Base-by-base conservation (phyloP, 208 protist genomes). In the Acanthamoeba pearcei region DNA sequence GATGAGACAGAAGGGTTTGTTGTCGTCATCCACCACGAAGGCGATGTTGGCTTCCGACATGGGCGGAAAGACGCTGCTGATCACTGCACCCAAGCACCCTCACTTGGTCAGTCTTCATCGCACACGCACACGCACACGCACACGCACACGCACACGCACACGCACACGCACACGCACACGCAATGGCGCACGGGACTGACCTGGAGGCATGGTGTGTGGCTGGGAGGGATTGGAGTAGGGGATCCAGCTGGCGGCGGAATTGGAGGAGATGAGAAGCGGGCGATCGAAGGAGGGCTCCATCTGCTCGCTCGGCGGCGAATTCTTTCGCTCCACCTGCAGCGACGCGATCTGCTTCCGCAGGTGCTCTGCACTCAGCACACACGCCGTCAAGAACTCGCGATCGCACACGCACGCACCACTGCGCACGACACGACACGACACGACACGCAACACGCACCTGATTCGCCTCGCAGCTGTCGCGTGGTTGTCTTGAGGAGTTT, bases 1-100 rank as follows among this genome's bases (percentile, higher is more conserved):
- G 86, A 91, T 68, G 62, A 91, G 86, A 13, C 62, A 68, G 64
- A 91, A 91, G 27, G 86, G 86, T 55, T 91, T 91, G 32, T 68
- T 35, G 32, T 91, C 86, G 32, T 91, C 60, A 49, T 91, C 86
- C 86, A 91, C 86, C 27, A 91, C 86, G 29, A 91, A 91, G 46
- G 57, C 38, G 22, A 91, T n/a, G 46, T 64, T 91, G 64, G 32
- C 64, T 53, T 91, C 86, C 29, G 64, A 74, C 78, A 86, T 86
- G 38, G 78, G 49, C 78, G 78, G 78, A 29, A 86, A 86, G 17
- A 86, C 51, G 78, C 78, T 86, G 51, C 29, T 86, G 78, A 86
- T 86, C 0, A 86, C 78, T 86, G 17, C 66, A 17, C 55, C 17
- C 55, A 24, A 15, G 13, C 55, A 24, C 55, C 2, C n/a, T n/a